phyloP scores from a whole-genome alignment of 345 rosid species.

The Eucalyptus victrix region DNA sequence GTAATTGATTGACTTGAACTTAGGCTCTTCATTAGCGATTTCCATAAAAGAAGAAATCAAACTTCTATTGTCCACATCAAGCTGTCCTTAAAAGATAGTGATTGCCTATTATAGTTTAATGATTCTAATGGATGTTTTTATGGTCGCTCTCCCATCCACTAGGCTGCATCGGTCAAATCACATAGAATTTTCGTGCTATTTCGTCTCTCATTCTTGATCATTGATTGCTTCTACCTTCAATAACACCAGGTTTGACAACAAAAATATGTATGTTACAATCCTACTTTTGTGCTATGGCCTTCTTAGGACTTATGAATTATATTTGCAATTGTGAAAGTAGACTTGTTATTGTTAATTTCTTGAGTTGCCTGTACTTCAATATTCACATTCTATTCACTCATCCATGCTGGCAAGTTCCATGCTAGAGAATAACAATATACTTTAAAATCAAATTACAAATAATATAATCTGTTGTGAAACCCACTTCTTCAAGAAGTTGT shows the following conservation, averaged over 20 bases:
- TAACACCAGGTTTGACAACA: not conserved
- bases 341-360: too few species aligned
- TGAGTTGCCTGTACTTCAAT: too few species aligned
- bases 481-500: too few species aligned
- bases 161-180: not conserved
- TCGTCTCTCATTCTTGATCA: not conserved
- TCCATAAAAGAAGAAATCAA: not conserved
- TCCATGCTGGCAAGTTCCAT: too few species aligned
- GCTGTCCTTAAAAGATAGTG: not conserved
- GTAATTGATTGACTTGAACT: not conserved
- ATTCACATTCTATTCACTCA: too few species aligned
- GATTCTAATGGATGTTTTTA: not conserved
- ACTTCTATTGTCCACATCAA: not conserved
- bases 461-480: too few species aligned
- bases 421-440: rapidly evolving
- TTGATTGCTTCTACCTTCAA: not conserved
- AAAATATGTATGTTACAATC: too few species aligned
- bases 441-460: too few species aligned
- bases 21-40: not conserved
- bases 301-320: too few species aligned
- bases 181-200: not conserved
- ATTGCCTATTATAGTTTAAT: not conserved
- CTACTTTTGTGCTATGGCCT: too few species aligned
- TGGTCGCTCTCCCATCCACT: not conserved
- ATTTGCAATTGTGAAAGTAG: too few species aligned